Evolutionary conservation across 352 stramenopile species (phyloP).

Genomic region (Globisporangium ultimum): DNA sequence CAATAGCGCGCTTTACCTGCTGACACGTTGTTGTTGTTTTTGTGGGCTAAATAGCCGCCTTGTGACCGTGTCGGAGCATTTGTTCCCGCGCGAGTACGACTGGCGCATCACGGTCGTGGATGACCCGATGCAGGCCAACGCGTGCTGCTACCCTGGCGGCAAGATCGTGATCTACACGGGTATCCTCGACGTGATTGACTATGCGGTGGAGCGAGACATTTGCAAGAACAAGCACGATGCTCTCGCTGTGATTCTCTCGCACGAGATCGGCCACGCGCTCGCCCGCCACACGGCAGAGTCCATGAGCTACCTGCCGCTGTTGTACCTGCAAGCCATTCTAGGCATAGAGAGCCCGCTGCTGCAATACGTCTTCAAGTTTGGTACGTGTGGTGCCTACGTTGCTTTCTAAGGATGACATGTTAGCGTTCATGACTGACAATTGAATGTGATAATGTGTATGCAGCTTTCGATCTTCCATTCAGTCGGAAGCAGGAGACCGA

Average conservation of each 20-base stretch:
- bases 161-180: slow-evolving; percentile 73
- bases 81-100: slow-evolving; percentile 65
- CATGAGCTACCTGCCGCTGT: slow-evolving; percentile 55
- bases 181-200: slow-evolving; percentile 66
- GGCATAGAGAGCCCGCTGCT: slow-evolving; percentile 60
- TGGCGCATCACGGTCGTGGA: slow-evolving; percentile 63
- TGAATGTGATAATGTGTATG: background rate
- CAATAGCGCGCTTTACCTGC: background rate
- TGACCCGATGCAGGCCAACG: slow-evolving; percentile 42
- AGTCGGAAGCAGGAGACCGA: slow-evolving; percentile 60
- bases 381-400: slow-evolving; percentile 21
- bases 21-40: background rate
- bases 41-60: slow-evolving; percentile 27
- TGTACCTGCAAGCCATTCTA: slow-evolving; percentile 39
- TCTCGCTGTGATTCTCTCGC: slow-evolving; percentile 57
- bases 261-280: slow-evolving; percentile 66
- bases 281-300: slow-evolving; percentile 59
- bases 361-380: slow-evolving; percentile 60
- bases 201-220: slow-evolving; percentile 51
- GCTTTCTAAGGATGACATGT: too few species aligned
- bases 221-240: slow-evolving; percentile 57
- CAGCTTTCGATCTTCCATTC: slow-evolving; percentile 61
- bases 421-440: too few species aligned
- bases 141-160: slow-evolving; percentile 55
- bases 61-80: slow-evolving; percentile 52